Evolutionary conservation across 2,329 filamentous ascomycete species (phyloP), one percentile per base, ranked within the genome.

Genomic region (Fusarium circinatum): DNA sequence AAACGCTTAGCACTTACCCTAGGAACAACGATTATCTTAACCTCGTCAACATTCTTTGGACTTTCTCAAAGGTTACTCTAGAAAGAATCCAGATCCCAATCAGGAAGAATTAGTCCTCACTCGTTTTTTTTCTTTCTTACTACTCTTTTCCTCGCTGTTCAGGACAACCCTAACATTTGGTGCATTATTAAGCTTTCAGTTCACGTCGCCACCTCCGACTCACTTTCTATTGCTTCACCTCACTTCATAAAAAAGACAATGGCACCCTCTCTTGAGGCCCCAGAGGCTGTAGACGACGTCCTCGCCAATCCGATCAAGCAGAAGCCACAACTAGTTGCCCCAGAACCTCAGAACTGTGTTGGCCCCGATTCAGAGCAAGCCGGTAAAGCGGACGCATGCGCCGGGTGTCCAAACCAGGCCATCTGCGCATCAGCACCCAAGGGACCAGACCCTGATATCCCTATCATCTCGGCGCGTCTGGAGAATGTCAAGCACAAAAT

Each of bases 341-440:
- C 96, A 45, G 95, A 98, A 81, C 96, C 96, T 85, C 95, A 98
- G 83, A 95, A 98, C 86, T 99, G 96, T 80, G 96, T 96, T 7
- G 96, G 96, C 2, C 96, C 94, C 8, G 93, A 96, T 80, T 94
- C 93, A 20, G 87, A 94, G 74, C 84, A 89, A 75, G 91, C 91
- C 63, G 91, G 91, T 71, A 87, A 87, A 68, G 89, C 90, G 58
- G 95, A 98, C 83, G 95, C 94, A 48, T 99, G 96, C 85, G 94
- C 92, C 54, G 95, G 95, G 61, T 99, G 96, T 80, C 96, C 96
- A 4, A 99, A 99, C 85, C 95, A 99, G 85, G 87, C 91, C 54
- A 98, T 99, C 78, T 99, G 96, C 86, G 95, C 96, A 24, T 94
- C 95, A 3, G 93, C 95, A 3, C 95, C 96, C 28, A 98, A 98